Base-by-base conservation (phyloP, 768 basidiomycete species). In the Agrocybe chaxingu region DNA sequence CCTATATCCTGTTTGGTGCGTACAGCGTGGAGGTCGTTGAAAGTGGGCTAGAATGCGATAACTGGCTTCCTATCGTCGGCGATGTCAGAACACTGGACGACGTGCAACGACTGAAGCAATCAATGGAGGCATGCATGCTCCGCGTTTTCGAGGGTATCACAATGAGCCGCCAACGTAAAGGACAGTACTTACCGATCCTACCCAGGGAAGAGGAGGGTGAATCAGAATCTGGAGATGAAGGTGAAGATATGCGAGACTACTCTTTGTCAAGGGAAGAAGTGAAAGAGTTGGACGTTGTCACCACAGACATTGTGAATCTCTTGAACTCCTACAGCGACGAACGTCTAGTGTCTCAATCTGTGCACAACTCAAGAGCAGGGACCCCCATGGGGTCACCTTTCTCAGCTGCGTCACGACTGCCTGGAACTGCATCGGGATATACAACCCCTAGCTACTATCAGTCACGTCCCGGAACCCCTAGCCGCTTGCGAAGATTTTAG, bases 1-100 rank as follows among this genome's bases (percentile, higher is more conserved):
- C 86, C 4, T 96, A 94, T 64, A 77, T 96, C 66, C 75, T 98
- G 8, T 96, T 98, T 59, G 95, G 94, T 5, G 93, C 92, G 0
- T 83, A 91, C 65, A 79, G 84, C 44, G 77, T 94, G 30, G 69
- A 80, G 52, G 82, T 88, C 37, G 80, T 80, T 0, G 78, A 82
- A 35, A 77, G 79, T 12, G 91, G 92, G 5, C 65, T 98, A 44
- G 85, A 87, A 60, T 94, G 92, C 61, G 95, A 98, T 61, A 83
- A 81, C 39, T 98, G 95, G 94, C 70, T 98, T 8, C 91, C 93
- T 16, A 77, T 95, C 41, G 76, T 85, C 34, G 89, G 89, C 36
- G 80, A 85, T 54, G 57, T 85, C 44, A 77, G 86, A 58, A 80
- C 82, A 1, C 68, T 97, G 59, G 91, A 95, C 62, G 85, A 92